These are phyloP conservation scores for Picochlorum sp. DNA, from an alignment of 139 green algal genomes.

Conservation along the genomic window DNA sequence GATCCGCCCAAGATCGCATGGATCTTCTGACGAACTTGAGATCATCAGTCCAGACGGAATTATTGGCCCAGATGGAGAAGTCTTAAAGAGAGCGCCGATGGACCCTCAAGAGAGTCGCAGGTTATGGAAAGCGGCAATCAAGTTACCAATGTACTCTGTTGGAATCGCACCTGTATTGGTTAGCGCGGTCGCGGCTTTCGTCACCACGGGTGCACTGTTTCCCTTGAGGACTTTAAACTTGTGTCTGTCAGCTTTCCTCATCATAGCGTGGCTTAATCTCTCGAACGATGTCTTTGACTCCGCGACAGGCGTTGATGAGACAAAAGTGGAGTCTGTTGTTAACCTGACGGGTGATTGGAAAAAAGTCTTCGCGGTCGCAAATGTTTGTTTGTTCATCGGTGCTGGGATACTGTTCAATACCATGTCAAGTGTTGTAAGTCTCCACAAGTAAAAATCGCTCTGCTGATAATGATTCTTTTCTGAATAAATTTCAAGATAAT, in stretches of 20 bases:
- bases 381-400: constrained; percentile 39
- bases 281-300: constrained; percentile 96
- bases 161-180: constrained; percentile 75
- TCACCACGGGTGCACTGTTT: constrained; percentile 23
- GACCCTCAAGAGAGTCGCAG: constrained; percentile 5
- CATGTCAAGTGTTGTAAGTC: constrained; percentile 10
- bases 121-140: constrained; percentile 77
- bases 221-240: constrained; percentile 28
- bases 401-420: constrained; percentile 30
- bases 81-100: constrained; percentile 1
- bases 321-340: constrained; percentile 90
- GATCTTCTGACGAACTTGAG: not conserved
- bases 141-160: constrained; percentile 90
- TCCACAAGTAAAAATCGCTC: not conserved
- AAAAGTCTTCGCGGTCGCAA: constrained; percentile 26
- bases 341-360: constrained; percentile 44
- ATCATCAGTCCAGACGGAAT: constrained; percentile 13
- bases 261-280: constrained; percentile 95
- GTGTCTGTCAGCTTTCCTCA: constrained; percentile 40
- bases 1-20: no score
- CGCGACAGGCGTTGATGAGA: constrained; percentile 76
- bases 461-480: not conserved
- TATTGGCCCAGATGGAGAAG: constrained; percentile 18
- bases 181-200: constrained; percentile 28
- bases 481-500: not conserved